Evolutionary conservation across 371 early-diverging fungal species (phyloP), one percentile per base, ranked within the genome.

Genomic region (Quaeritorhiza haematococci): DNA sequence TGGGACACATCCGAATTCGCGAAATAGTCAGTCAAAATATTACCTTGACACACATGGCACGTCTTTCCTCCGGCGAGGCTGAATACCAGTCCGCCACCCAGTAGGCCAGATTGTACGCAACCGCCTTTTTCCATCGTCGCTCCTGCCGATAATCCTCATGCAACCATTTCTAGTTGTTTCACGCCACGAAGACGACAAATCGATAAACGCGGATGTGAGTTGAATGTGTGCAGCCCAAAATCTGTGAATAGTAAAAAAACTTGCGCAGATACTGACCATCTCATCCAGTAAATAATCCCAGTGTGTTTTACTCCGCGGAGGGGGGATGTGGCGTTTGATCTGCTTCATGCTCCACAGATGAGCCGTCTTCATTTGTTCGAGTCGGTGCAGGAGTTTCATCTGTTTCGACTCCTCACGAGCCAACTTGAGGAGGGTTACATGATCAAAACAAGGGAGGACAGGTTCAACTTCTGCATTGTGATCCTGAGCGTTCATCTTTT

Each of bases 211-310:
- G n/a, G n/a, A n/a, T n/a, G n/a, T n/a, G n/a, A n/a, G n/a, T n/a
- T n/a, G n/a, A n/a, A n/a, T n/a, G n/a, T n/a, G n/a, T n/a, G n/a
- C n/a, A n/a, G n/a, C n/a, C n/a, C n/a, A n/a, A n/a, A n/a, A n/a
- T n/a, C n/a, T n/a, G n/a, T n/a, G n/a, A n/a, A n/a, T n/a, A n/a
- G n/a, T n/a, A 38, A 38, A 19, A 38, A 38, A 38, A 38, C 19
- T 38, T 38, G n/a, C n/a, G n/a, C n/a, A n/a, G n/a, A n/a, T n/a
- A n/a, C 38, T 38, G 13, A 38, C 38, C 91, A 91, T 88, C 57
- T 94, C 93, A 53, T 91, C 90, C 56, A 96, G 59, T 33, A 94
- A 59, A 48, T 78, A 79, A 67, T 94, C 95, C 92, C 93, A 90
- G 54, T 92, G 92, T 0, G 89, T 84, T 47, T 90, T 89, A n/a